Evolutionary conservation across 140 eudicot genomes (phyloP), one percentile per base, ranked within the genome.

Genomic region (Bidens hawaiensis): DNA sequence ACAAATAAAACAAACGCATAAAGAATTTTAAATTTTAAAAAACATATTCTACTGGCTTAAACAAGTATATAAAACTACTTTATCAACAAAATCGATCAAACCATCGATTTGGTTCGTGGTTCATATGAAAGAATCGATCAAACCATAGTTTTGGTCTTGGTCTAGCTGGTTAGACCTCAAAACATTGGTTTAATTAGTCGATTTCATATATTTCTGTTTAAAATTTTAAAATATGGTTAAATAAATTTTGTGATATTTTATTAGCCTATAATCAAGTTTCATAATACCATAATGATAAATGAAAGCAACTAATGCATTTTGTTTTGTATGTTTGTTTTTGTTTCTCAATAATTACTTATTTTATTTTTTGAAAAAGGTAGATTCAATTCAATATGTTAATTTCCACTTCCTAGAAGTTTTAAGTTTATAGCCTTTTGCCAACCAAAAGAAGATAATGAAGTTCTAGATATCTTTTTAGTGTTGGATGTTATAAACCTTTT

Each of bases 391-490:
- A 4, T 43, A n/a, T 4, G 50, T 19, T 47, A 38, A 38, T n/a
- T n/a, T n/a, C n/a, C n/a, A 11, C 45, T 38, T 38, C 45, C 15
- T 1, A 38, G 45, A 11, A 38, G 13, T 38, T 5, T 1, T 9
- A 11, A 38, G 45, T 38, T 38, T 38, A 5, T 38, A 4, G 13
- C 13, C 45, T 4, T 70, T 60, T 48, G 19, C 40, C 75, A 33
- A 30, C 27, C 40, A 24, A 70, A 70, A 60, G 54, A 17, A 34
- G 17, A 16, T 21, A 49, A 18, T 24, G 31, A 70, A 48, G 47
- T 36, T 62, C 54, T 26, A 65, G 45, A 49, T 48, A 24, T 38
- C 28, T 69, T 18, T n/a, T 14, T 19, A 38, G 45, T 45, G 36
- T 30, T 25, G 49, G 41, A 50, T 31, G 34, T 12, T 48, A n/a